A percentile compares a stretch with the other conserved stretches of the same genome.
Evolutionary conservation across 2,329 filamentous ascomycete genomes (phyloP).

Genomic region (Neurospora sp.): DNA sequence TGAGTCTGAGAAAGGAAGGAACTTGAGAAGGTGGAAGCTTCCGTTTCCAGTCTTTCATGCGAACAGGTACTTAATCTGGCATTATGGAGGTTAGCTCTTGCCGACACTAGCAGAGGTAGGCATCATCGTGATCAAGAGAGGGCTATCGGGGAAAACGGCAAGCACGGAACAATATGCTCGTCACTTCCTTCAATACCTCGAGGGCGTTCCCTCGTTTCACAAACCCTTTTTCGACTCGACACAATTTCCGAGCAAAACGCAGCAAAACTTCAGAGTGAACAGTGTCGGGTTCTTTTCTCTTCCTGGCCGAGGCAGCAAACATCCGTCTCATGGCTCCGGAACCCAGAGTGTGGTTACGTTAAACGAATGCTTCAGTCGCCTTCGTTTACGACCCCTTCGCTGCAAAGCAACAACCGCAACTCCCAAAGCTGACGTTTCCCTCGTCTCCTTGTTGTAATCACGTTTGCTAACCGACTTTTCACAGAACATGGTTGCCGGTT

Average conservation of each 20-base stretch:
- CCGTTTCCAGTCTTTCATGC: background rate
- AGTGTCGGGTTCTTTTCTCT: background rate
- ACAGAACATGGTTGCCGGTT: conserved; percentile 5
- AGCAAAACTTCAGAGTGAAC: background rate
- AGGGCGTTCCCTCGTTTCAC: background rate
- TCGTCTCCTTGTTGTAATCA: background rate
- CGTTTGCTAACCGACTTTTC: background rate
- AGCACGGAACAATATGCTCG: background rate
- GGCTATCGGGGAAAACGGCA: background rate
- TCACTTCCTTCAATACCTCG: background rate
- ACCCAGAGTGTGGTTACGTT: background rate
- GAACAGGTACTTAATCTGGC: background rate
- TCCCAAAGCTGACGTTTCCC: background rate
- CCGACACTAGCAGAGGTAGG: background rate
- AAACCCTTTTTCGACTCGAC: background rate
- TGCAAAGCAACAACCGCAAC: background rate
- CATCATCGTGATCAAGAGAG: background rate
- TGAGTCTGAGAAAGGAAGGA: background rate
- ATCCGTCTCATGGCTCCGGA: background rate
- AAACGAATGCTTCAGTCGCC: background rate
- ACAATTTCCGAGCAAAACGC: background rate
- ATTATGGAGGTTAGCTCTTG: background rate
- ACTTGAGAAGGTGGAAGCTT: background rate
- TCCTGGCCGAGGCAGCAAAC: background rate
- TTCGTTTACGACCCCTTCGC: background rate